Base-by-base conservation (phyloP, 2,329 filamentous ascomycete species). In the Raffaelea arxii region DNA sequence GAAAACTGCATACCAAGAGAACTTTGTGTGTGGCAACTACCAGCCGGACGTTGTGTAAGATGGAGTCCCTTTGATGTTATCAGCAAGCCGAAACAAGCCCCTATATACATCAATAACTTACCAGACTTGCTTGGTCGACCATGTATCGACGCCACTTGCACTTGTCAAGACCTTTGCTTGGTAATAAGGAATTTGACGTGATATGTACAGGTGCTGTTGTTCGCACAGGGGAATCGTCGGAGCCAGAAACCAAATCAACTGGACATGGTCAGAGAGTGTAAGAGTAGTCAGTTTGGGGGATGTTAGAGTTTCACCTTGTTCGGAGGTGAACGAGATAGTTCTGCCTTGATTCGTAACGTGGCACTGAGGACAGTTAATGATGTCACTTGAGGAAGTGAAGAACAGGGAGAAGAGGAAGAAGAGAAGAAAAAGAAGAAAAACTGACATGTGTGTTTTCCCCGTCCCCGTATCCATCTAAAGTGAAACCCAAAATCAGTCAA, bases 1-100 rank as follows among this genome's bases (percentile, higher is more conserved):
- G n/a, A 35, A 3, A 16, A n/a, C 32, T 9, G 32, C 42, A 25
- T 16, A 54, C 52, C 32, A 78, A 66, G 12, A 94, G 69, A 2
- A 94, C 74, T 49, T 85, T 80, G 49, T 83, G 80, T 0, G 89
- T 92, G 0, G 85, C 88, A 2, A 94, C 72, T 5, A 94, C 76
- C n/a, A 94, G 70, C 2, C 77, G 73, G 21, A 84, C 72, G 41
- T 82, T 79, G 3, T 66, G 54, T 1, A 94, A 66, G 2, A 83
- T 70, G 0, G 67, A 69, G 48, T 84, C 70, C 89, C 89, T 54
- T n/a, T n/a, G n/a, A n/a, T n/a, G n/a, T n/a, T n/a, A n/a, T n/a
- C n/a, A n/a, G n/a, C n/a, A n/a, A 14, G 4, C 11, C 23, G 16
- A 32, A 11, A 30, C 14, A 14, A 3, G n/a, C n/a, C n/a, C n/a